Conservation (phyloP, 2,329 filamentous ascomycete genomes). For the Stachybotrys chartarum region DNA sequence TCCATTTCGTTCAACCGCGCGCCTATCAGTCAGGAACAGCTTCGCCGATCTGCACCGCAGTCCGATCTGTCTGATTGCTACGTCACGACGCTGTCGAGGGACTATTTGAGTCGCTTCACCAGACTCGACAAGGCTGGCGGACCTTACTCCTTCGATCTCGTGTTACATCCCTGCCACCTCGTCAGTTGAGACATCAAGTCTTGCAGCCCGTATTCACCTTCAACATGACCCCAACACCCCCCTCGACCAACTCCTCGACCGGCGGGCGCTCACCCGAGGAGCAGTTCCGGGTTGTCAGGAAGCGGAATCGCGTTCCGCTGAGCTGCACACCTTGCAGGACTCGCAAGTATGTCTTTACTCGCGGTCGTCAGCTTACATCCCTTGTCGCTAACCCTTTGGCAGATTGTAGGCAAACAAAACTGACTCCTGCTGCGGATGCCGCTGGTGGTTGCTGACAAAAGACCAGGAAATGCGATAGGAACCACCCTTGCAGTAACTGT, state of each 20-base stretch:
- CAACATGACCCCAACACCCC: constrained; percentile 68
- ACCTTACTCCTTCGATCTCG: not conserved
- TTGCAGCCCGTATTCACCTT: constrained; percentile 11
- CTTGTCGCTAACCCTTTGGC: constrained; percentile 12
- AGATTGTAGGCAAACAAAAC: constrained; percentile 26
- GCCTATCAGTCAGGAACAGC: not conserved
- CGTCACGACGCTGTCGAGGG: not conserved
- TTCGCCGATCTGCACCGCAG: not conserved
- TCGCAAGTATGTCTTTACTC: constrained; percentile 63
- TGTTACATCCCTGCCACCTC: constrained; percentile 3
- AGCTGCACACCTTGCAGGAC: constrained; percentile 89
- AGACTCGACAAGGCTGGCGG: not conserved
- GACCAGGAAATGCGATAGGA: constrained; percentile 81
- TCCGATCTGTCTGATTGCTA: not conserved
- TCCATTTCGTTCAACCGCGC: too few species aligned
- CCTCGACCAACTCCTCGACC: constrained; percentile 71
- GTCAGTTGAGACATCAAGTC: constrained; percentile 12
- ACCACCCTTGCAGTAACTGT: constrained; percentile 89
- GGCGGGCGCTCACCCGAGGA: constrained; percentile 75
- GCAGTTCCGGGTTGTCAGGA: constrained; percentile 81
- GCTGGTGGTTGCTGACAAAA: not conserved
- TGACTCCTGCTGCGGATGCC: not conserved
- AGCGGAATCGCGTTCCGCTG: constrained; percentile 84
- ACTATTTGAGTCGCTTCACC: not conserved
- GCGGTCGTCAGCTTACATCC: not conserved